These are phyloP conservation scores for Globisporangium megalacanthum DNA, from an alignment of 352 stramenopile species.

Conservation along the genomic window DNA sequence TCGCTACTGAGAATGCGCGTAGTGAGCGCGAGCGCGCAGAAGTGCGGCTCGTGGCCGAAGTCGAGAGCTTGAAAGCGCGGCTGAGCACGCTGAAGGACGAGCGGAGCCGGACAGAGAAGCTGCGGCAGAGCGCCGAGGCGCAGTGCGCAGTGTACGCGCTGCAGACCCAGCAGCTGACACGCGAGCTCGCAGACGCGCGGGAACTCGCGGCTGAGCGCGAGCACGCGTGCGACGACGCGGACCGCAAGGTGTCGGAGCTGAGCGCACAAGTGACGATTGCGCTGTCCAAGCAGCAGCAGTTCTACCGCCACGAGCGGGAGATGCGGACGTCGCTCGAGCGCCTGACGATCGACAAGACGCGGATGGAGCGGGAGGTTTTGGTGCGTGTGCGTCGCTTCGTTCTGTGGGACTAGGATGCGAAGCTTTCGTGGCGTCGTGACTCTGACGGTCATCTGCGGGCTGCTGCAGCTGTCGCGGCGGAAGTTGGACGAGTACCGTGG, in stretches of 20 bases:
- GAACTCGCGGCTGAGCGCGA: slow-evolving; percentile 56
- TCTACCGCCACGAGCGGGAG: slow-evolving; percentile 66
- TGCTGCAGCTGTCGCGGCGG: slow-evolving; percentile 33
- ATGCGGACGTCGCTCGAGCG: slow-evolving; percentile 51
- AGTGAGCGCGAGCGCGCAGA: slow-evolving; percentile 49
- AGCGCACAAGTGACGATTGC: slow-evolving; percentile 60
- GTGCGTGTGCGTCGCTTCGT: slow-evolving; percentile 13
- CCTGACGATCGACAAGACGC: slow-evolving; percentile 53
- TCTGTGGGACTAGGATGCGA: no score
- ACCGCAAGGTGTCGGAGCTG: slow-evolving; percentile 62
- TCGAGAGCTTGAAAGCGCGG: slow-evolving; percentile 53
- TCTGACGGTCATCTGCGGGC: not conserved
- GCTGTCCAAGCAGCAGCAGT: slow-evolving; percentile 69
- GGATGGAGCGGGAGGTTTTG: slow-evolving; percentile 55
- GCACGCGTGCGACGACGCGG: slow-evolving; percentile 57
- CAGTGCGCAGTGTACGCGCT: slow-evolving; percentile 33
- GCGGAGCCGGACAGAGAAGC: slow-evolving; percentile 37
- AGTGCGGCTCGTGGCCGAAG: slow-evolving; percentile 46
- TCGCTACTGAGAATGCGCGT: slow-evolving; percentile 25
- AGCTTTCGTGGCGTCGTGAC: not conserved
- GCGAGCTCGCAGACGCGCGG: slow-evolving; percentile 50
- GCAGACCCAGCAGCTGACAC: slow-evolving; percentile 48
- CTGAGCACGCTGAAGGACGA: slow-evolving; percentile 59
- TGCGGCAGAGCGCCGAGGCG: slow-evolving; percentile 43
- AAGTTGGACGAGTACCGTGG: slow-evolving; percentile 57